Base-by-base conservation (phyloP, 78 protist species). In the Dictyostelium brefeldianum region DNA sequence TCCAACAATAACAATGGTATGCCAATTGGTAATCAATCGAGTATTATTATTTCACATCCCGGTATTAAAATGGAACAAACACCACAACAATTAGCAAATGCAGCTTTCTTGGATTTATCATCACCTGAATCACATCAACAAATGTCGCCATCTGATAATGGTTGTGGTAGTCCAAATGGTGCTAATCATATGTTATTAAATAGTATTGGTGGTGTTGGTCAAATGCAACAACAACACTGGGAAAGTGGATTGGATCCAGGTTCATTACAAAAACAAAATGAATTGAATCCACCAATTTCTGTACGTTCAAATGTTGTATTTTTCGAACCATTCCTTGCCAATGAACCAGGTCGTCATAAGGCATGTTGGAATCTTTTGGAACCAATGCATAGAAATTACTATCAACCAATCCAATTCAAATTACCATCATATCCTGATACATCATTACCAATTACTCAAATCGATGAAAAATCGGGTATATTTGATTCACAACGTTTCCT, bases 341-440 rank as follows among this genome's bases (percentile, higher is more conserved):
- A 59, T 79, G 89, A 81, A 27, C 67, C 67, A 47, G 92, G 92
- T 50, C 62, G 80, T n/a, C 92, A 85, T 20, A 31, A 79, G 12
- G 81, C 92, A 17, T 85, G 92, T n/a, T 85, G 92, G 92, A 85
- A 85, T 62, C 62, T 85, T 18, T 20, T 62, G 14, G 83, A 85
- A 11, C 92, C 92, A 73, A 85, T 85, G 92, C 92, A 85, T 15
- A 78, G 92, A 46, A 85, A 85, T 62, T 85, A 85, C 78, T 85
- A 85, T 62, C 92, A 85, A 62, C 83, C 92, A 48, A 85, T 85
- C 65, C 81, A 73, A 73, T 85, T 85, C 83, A 85, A 85, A 69
- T 48, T 85, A 47, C 92, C 92, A 73, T n/a, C 27, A 10, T 29
- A 15, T 51, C 43, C 79, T 22, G 78, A 41, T 25, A 41, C 22